Evolutionary conservation across 2,329 filamentous ascomycete genomes (phyloP), one percentile per base, ranked within the genome.

Genomic region (Apiospora aurea): DNA sequence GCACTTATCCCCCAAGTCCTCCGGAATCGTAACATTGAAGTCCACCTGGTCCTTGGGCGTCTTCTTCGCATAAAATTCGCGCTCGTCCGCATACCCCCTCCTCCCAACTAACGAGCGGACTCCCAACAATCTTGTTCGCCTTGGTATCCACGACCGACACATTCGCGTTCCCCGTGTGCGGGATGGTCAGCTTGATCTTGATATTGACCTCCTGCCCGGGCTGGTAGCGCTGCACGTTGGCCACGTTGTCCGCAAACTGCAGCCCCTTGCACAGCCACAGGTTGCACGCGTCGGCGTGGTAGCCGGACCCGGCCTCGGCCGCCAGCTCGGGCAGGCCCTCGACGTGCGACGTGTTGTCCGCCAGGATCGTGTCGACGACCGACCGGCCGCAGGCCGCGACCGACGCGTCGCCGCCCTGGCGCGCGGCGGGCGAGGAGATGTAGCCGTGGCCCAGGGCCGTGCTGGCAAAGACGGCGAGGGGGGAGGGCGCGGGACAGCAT

Each of bases 181-280:
- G 87, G 61, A 86, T 86, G 46, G 81, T 81, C 77, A 88, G 84
- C 73, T 85, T 81, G 75, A 87, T 83, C 51, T 75, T 80, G 74
- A 88, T 75, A 67, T 72, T 70, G 46, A 89, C 80, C 43, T 78
- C 79, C 78, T 88, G 80, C 72, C 87, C 86, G 16, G 84, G 78
- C n/a, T 82, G 85, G 82, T 85, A 90, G 53, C 79, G 81, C 75
- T 87, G 83, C 67, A 90, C 82, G 75, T 87, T 87, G 69, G 70
- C 69, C 73, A 79, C 85, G 81, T 88, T 88, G 81, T 90, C 89
- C 66, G 77, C 83, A 79, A 85, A 88, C 77, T 89, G 85, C 80
- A 86, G 86, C 73, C 88, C 88, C 81, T 89, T 89, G 86, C 87
- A 89, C 66, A 87, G 83, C 83, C 84, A 88, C 76, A 88, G 81